These are phyloP conservation scores for Quercus agrifolia DNA, from an alignment of 306 rosid genomes.

Conservation along the genomic window DNA sequence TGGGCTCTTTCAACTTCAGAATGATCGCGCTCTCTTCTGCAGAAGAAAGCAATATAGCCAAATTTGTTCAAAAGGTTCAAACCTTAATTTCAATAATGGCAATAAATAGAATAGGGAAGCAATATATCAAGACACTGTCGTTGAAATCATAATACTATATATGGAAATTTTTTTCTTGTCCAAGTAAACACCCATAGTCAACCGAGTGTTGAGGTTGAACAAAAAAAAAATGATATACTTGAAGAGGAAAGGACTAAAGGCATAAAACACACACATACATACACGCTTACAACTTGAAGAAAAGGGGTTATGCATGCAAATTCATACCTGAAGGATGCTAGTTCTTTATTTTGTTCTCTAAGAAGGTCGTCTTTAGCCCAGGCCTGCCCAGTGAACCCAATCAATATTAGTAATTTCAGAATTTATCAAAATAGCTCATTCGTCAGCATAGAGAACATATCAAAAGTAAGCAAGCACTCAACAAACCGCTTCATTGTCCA, in stretches of 20 bases:
- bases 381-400: constrained; percentile 47
- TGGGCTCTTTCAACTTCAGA: constrained; percentile 96
- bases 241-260: background rate
- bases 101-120: background rate
- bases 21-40: constrained; percentile 95
- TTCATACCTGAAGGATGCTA: constrained; percentile 77
- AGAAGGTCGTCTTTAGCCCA: constrained; percentile 98
- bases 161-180: background rate
- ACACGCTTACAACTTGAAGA: background rate
- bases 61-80: background rate
- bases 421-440: background rate
- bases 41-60: constrained; percentile 17
- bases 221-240: background rate
- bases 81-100: constrained; percentile 5
- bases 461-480: constrained; percentile 18
- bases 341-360: constrained; percentile 80
- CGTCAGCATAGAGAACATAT: background rate
- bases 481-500: constrained; percentile 93
- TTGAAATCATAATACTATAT: background rate
- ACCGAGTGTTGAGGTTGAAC: background rate
- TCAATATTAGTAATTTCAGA: constrained; percentile 4
- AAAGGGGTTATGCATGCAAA: background rate
- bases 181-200: background rate
- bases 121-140: background rate
- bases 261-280: background rate